These are phyloP conservation scores for Stygiomarasmius scandens DNA, from an alignment of 1,284 basidiomycete species.

Conservation along the genomic window DNA sequence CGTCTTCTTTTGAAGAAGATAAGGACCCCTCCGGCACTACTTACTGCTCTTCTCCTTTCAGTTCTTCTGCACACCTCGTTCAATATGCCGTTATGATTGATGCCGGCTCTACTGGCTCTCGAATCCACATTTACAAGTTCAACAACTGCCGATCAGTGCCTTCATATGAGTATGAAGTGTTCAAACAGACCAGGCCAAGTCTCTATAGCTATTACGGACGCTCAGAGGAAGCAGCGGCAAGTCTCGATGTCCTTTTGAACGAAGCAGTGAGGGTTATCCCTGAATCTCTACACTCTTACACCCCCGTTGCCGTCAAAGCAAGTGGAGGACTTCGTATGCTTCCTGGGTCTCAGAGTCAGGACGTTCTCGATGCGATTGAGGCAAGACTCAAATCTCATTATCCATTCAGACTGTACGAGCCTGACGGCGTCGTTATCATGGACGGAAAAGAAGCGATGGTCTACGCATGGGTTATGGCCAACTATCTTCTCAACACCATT, in stretches of 20 bases:
- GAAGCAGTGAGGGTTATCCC: conserved; percentile 84
- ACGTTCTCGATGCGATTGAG: conserved; percentile 82
- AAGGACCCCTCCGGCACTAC: conserved; percentile 66
- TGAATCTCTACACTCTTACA: conserved; percentile 65
- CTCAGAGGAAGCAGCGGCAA: conserved; percentile 74
- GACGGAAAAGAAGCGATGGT: conserved; percentile 97
- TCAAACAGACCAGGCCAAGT: conserved; percentile 84
- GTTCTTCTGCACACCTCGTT: conserved; percentile 57
- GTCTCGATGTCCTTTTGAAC: conserved; percentile 81
- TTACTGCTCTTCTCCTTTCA: conserved; percentile 64
- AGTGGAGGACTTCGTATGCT: conserved; percentile 90
- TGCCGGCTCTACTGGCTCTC: conserved; percentile 96
- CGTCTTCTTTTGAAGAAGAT: conserved; percentile 62
- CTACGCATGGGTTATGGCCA: conserved; percentile 99
- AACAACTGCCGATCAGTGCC: conserved; percentile 85
- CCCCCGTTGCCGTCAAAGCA: conserved; percentile 92
- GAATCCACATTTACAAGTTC: conserved; percentile 99
- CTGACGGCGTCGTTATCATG: conserved; percentile 84
- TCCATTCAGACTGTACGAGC: conserved; percentile 72
- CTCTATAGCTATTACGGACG: conserved; percentile 69
- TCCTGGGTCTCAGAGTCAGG: conserved; percentile 65
- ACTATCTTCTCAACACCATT: conserved; percentile 85
- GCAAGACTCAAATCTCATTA: conserved; percentile 65
- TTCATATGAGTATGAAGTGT: conserved; percentile 91
- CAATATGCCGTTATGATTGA: conserved; percentile 98